Evolutionary conservation across 345 rosid genomes (phyloP).

Genomic region (Acer yangbiense): DNA sequence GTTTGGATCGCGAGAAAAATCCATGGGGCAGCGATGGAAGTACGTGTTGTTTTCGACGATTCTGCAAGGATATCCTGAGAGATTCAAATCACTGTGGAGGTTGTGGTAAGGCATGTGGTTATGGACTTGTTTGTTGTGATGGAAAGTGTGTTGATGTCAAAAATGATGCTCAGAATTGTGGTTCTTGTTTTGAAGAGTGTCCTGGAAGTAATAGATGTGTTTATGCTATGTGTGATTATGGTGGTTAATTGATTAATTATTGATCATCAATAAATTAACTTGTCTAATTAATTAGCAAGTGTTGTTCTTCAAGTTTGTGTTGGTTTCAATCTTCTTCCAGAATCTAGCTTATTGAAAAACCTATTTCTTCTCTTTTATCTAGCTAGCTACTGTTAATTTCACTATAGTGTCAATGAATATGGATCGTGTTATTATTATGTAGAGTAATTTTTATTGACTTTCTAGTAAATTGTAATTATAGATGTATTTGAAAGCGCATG

Average conservation of each 20-base stretch:
- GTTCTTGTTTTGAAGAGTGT: slow-evolving; percentile 35
- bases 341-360: not conserved
- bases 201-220: slow-evolving; percentile 23
- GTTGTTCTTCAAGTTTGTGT: not conserved
- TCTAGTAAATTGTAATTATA: too few relatives aligned
- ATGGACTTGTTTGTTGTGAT: slow-evolving; percentile 33
- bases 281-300: not conserved
- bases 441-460: too few relatives aligned
- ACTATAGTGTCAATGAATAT: not conserved
- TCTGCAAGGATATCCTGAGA: slow-evolving; percentile 32
- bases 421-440: not conserved
- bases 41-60: slow-evolving; percentile 32
- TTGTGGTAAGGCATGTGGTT: slow-evolving; percentile 31
- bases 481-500: too few relatives aligned
- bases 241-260: slow-evolving; percentile 25
- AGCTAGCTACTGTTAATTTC: not conserved
- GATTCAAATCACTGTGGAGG: slow-evolving; percentile 36
- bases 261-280: not conserved
- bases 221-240: slow-evolving; percentile 36
- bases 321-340: too few relatives aligned
- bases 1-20: slow-evolving; percentile 36
- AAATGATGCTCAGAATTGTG: slow-evolving; percentile 32
- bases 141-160: slow-evolving; percentile 35
- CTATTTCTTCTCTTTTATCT: not conserved
- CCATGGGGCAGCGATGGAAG: slow-evolving; percentile 34